phyloP scores from a whole-genome alignment of 2,329 filamentous ascomycete genomes.

The Colletotrichum sp. region DNA sequence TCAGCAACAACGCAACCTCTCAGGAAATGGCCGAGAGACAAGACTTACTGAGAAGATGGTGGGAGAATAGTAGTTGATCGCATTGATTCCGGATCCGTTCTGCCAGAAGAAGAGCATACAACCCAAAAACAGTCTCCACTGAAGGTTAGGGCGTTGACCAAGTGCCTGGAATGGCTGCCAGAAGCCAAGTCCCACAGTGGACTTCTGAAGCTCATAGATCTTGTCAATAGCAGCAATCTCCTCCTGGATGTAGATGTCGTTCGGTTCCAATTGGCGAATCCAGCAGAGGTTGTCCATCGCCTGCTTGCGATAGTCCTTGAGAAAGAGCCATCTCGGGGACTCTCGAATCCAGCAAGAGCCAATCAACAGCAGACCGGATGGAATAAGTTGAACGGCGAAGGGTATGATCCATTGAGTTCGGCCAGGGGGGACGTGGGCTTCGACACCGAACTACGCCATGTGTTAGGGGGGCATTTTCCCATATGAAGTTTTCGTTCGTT shows the following conservation, averaged over 20 bases:
- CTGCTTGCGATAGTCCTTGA: slow-evolving; percentile 54
- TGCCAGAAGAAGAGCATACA: slow-evolving; percentile 72
- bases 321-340: slow-evolving; percentile 66
- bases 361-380: slow-evolving; percentile 55
- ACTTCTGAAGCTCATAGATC: slow-evolving; percentile 51
- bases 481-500: neutral
- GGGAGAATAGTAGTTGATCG: slow-evolving; percentile 68
- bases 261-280: slow-evolving; percentile 54
- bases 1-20: neutral
- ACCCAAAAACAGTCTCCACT: slow-evolving; percentile 67
- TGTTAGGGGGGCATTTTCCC: neutral
- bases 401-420: slow-evolving; percentile 52
- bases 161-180: slow-evolving; percentile 63
- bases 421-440: slow-evolving; percentile 12
- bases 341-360: slow-evolving; percentile 56
- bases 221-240: slow-evolving; percentile 64
- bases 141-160: slow-evolving; percentile 50
- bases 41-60: slow-evolving; percentile 59
- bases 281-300: slow-evolving; percentile 57
- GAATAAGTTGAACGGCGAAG: slow-evolving; percentile 59
- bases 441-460: slow-evolving; percentile 31
- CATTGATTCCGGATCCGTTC: slow-evolving; percentile 70
- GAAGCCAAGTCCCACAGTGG: slow-evolving; percentile 62
- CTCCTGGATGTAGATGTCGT: slow-evolving; percentile 65
- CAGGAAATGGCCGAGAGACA: neutral